These are phyloP conservation scores for Neurospora intermedia DNA, from an alignment of 495 filamentous ascomycete species.

Conservation along the genomic window DNA sequence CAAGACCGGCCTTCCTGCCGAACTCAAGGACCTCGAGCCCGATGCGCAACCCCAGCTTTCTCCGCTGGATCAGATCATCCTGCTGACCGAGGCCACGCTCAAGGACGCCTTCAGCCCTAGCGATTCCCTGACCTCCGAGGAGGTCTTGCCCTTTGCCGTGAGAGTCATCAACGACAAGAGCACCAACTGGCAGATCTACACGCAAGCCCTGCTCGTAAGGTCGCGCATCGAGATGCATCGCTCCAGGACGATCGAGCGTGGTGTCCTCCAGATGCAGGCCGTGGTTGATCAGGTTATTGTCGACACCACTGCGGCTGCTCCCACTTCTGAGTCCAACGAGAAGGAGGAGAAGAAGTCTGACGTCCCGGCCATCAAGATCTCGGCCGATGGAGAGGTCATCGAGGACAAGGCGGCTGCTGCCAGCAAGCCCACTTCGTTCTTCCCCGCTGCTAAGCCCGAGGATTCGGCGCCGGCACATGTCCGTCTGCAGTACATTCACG, in stretches of 20 bases:
- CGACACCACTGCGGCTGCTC: constrained; percentile 52
- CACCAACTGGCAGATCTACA: constrained; percentile 98
- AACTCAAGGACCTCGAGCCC: constrained; percentile 54
- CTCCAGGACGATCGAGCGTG: constrained; percentile 75
- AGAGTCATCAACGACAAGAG: constrained; percentile 80
- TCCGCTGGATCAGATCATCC: constrained; percentile 72
- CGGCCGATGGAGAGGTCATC: constrained; percentile 7
- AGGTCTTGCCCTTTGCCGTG: constrained; percentile 81
- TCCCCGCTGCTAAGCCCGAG: constrained; percentile 61
- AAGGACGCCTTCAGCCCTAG: constrained; percentile 74
- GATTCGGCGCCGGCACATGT: constrained; percentile 71
- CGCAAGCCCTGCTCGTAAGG: constrained; percentile 77
- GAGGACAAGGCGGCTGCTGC: background rate
- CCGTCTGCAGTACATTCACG: constrained; percentile 71
- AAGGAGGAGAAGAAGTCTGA: constrained; percentile 12
- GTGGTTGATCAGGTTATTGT: constrained; percentile 93
- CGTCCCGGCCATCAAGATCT: constrained; percentile 33
- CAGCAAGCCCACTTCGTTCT: constrained; percentile 57
- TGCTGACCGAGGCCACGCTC: constrained; percentile 77
- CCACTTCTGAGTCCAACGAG: constrained; percentile 10
- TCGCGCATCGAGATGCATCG: constrained; percentile 80
- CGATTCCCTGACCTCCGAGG: constrained; percentile 80
- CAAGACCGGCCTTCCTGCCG: constrained; percentile 44
- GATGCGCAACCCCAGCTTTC: constrained; percentile 72
- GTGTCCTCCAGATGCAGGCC: constrained; percentile 88